phyloP scores from a whole-genome alignment of 2,329 filamentous ascomycete genomes.

The Colletotrichum lindemuthianum region DNA sequence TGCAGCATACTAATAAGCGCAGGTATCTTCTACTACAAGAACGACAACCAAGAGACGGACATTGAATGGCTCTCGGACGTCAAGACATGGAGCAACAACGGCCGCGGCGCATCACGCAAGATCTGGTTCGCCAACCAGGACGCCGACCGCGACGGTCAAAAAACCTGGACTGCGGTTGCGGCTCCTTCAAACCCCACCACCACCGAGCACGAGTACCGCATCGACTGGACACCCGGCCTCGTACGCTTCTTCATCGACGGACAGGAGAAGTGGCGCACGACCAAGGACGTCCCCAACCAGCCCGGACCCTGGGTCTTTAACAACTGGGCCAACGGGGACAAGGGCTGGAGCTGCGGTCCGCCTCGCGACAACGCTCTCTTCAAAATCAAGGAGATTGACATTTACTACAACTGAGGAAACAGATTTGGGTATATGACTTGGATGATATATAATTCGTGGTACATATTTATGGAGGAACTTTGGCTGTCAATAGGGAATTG shows the following conservation, averaged over 20 bases:
- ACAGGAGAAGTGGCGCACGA: constrained; percentile 39
- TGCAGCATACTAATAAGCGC: not conserved
- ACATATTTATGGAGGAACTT: too few species aligned
- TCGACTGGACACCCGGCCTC: constrained; percentile 42
- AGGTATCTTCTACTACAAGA: constrained; percentile 46
- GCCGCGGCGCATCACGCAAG: constrained; percentile 31
- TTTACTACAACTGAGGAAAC: constrained; percentile 43
- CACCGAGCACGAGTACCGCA: constrained; percentile 45
- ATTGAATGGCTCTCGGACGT: constrained; percentile 47
- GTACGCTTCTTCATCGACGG: constrained; percentile 43
- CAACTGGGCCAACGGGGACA: constrained; percentile 46
- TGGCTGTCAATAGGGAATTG: too few species aligned
- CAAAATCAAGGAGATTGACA: constrained; percentile 33
- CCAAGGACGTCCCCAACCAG: constrained; percentile 39
- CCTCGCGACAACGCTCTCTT: constrained; percentile 39
- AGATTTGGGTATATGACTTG: too few species aligned
- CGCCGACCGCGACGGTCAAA: constrained; percentile 32
- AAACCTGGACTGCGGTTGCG: constrained; percentile 25
- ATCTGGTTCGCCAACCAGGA: constrained; percentile 47
- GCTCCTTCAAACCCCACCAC: constrained; percentile 39
- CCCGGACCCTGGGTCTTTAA: constrained; percentile 45
- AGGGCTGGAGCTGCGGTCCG: constrained; percentile 43
- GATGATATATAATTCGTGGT: too few species aligned
- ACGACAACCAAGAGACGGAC: constrained; percentile 43
- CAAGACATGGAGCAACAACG: constrained; percentile 40